Base-by-base conservation (phyloP, 106 monocot species). In the Allium sativum region DNA sequence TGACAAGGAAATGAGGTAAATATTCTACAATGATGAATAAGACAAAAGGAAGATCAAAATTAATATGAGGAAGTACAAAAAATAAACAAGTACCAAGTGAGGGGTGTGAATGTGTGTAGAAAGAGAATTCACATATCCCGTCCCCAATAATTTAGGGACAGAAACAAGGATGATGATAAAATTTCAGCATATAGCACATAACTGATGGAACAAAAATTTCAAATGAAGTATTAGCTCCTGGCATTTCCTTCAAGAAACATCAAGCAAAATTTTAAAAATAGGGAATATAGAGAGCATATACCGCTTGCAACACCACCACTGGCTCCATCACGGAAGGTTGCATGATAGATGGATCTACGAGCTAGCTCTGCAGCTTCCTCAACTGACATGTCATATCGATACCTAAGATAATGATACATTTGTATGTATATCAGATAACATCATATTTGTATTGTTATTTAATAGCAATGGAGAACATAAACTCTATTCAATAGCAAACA, bases 311-410 rank as follows among this genome's bases (percentile, higher is more conserved):
- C 76, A 50, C 79, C 83, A 76, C 83, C 83, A 59, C 79, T 79
- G 21, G 83, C 79, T 44, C 68, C 79, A 64, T 83, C 83, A 44
- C 79, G 45, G 14, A 83, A 79, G 31, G 83, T 83, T 42, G 79
- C 83, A 76, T 83, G 83, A 50, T 79, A 83, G 56, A 83, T 83
- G 20, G 83, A 75, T 56, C 83, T 52, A 16, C 79, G 76, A 68
- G 73, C 86, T 31, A 86, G 67, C 59, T 86, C 86, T 45, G 70
- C 73, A 67, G 82, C 78, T 76, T 86, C 82, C 13, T 82, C 79
- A 20, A 79, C 22, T 50, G 82, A 76, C 79, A 86, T 73, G 56
- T 86, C 86, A 76, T 70, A 68, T 12, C 59, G 70, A 50, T 76
- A 86, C 46, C 81, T 86, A 46, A 53, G 20, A 22, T 10, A 57